Evolutionary conservation across 1,284 basidiomycete species (phyloP).

Genomic region (Leccinum subfulvum): DNA sequence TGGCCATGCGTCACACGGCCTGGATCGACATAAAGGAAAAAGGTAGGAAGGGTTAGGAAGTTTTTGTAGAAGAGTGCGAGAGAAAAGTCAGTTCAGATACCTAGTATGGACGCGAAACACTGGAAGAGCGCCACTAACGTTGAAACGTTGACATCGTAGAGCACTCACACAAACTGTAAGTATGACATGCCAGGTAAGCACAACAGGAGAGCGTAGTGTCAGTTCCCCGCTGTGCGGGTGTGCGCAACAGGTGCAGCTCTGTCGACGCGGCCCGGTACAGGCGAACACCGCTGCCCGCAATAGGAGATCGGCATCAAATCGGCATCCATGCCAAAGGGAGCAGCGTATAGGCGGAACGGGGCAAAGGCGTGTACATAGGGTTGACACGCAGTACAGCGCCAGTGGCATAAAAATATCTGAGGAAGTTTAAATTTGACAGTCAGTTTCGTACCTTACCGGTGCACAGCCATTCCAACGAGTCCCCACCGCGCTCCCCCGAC

Average conservation of each 20-base stretch:
- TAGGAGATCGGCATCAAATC: neutral
- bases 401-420: neutral
- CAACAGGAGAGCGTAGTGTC: neutral
- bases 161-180: neutral
- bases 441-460: neutral
- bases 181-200: neutral
- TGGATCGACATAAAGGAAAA: too few species aligned
- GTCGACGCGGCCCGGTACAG: neutral
- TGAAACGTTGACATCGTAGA: too few species aligned
- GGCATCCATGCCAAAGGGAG: neutral
- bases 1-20: too few species aligned
- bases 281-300: neutral
- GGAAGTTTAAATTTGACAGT: neutral
- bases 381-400: neutral
- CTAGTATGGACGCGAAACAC: neutral
- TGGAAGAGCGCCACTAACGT: neutral
- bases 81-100: neutral
- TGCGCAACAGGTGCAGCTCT: neutral
- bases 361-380: too few species aligned
- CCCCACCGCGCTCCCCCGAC: neutral
- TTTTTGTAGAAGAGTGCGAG: neutral
- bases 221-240: neutral
- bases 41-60: too few species aligned
- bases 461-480: neutral
- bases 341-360: neutral